A percentile compares a stretch with the other conserved stretches of the same genome.
These are phyloP conservation scores for Apiospora hydei DNA, from an alignment of 2,329 filamentous ascomycete species.

Conservation along the genomic window DNA sequence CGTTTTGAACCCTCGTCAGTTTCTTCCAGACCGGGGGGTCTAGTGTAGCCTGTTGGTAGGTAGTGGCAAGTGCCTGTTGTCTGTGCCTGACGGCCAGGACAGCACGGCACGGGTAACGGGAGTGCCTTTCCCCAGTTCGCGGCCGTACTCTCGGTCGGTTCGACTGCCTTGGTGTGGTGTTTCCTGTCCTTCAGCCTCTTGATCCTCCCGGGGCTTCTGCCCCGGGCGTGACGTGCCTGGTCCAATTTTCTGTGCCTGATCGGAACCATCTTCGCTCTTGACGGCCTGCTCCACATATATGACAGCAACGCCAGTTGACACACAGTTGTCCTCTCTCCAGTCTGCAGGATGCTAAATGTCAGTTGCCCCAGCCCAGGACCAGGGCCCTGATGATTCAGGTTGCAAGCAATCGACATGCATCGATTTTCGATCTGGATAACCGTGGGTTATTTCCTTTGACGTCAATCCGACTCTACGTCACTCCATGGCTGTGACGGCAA, in stretches of 20 bases:
- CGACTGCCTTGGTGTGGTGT: constrained; percentile 11
- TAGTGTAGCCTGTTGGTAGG: background rate
- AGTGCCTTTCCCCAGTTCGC: constrained; percentile 15
- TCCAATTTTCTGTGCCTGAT: constrained; percentile 18
- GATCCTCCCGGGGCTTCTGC: constrained; percentile 2
- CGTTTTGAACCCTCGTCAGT: background rate
- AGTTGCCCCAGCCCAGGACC: background rate
- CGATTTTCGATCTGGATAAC: background rate
- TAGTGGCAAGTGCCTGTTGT: too few species aligned
- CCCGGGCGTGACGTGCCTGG: constrained; percentile 16
- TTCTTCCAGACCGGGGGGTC: background rate
- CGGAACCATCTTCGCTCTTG: background rate
- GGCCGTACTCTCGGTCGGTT: constrained; percentile 6
- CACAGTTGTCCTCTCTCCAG: background rate
- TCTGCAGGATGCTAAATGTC: background rate
- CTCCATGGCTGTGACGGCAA: background rate
- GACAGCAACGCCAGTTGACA: background rate
- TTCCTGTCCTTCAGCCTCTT: constrained; percentile 9
- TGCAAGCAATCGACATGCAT: background rate
- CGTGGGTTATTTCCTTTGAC: background rate
- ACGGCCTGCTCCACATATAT: constrained; percentile 7
- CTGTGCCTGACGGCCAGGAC: too few species aligned
- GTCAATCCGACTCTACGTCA: constrained; percentile 9
- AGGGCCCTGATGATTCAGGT: background rate
- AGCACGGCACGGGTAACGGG: constrained; percentile 12